Base-by-base conservation (phyloP, 495 filamentous ascomycete genomes). In the Penicillium ucsense region DNA sequence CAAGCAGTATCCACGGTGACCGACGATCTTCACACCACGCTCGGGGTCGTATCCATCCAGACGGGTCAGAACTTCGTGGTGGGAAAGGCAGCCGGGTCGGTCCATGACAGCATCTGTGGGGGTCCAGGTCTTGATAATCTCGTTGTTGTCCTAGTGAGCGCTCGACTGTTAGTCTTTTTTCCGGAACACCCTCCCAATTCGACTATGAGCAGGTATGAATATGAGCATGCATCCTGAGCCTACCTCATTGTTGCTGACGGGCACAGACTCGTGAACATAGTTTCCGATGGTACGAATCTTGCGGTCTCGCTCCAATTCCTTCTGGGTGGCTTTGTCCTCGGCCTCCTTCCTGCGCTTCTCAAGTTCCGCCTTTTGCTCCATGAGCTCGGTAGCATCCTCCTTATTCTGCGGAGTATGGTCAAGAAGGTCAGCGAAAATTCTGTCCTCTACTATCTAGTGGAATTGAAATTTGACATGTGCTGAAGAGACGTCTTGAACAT, bases 31-130 rank as follows among this genome's bases (percentile, higher is more conserved):
- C 45, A 89, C 86, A 45, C 89, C 91, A 47, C 92, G 80, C 56
- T 95, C 90, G 1, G 89, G 85, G 57, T 98, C 94, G 61, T 94
- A 96, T 30, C 92, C 92, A 55, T 91, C 88, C 34, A 97, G 68
- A 33, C 86, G 78, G 29, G 83, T 78, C 45, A 98, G 78, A 38
- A 98, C 90, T 63, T 97, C 92, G 66, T 98, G 92, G 66, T 98
- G 92, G 41, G 89, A 94, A 33, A 94, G 80, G 49, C 82, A 80
- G 46, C 81, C 68, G 31, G 75, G 71, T 67, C 89, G 88, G 57
- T 86, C 80, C 45, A 85, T 74, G 5, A 60, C 71, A 38, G 82
- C 74, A 32, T 83, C 83, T 50, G 84, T 78, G 3, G 91, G 90
- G 4, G 80, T 77, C 90, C 90, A 98, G 6, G 72, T 81, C 49